A percentile compares a stretch with the other conserved stretches of the same genome.
These are phyloP conservation scores for Alternaria incomplexa DNA, from an alignment of 2,329 filamentous ascomycete genomes.

Conservation along the genomic window DNA sequence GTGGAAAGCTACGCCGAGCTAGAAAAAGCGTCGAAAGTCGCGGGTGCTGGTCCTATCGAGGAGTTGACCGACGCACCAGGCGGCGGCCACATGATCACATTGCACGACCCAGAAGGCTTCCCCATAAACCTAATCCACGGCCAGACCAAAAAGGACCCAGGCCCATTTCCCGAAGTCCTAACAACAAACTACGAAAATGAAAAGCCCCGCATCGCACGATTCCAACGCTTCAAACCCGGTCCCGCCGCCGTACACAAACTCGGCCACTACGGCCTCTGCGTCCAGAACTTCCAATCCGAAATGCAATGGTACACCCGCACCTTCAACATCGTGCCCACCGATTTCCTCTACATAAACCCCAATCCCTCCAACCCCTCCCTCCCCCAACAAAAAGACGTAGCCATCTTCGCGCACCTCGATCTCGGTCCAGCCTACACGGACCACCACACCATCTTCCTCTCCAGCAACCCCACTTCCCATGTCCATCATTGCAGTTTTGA, in stretches of 20 bases:
- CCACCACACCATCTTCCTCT: conserved; percentile 64
- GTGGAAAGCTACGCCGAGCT: conserved; percentile 65
- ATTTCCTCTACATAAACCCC: conserved; percentile 50
- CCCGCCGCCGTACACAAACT: conserved; percentile 59
- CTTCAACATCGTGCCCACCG: conserved; percentile 57
- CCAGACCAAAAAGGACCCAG: conserved; percentile 55
- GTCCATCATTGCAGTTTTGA: conserved; percentile 74
- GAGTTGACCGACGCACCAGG: conserved; percentile 60
- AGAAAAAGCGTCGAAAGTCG: conserved; percentile 54
- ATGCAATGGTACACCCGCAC: conserved; percentile 54
- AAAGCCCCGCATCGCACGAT: conserved; percentile 57
- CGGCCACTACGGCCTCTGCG: conserved; percentile 56
- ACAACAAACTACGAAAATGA: conserved; percentile 50
- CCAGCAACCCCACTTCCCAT: conserved; percentile 51
- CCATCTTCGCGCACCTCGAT: conserved; percentile 63
- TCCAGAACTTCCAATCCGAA: conserved; percentile 46
- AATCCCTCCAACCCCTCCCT: neutral
- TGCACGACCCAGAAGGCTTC: conserved; percentile 59
- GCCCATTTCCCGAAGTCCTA: conserved; percentile 57
- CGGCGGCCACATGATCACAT: conserved; percentile 57
- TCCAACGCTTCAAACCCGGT: conserved; percentile 60
- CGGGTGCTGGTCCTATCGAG: conserved; percentile 56
- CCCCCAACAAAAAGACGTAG: conserved; percentile 45
- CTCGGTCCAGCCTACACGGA: conserved; percentile 57
- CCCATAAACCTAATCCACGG: conserved; percentile 65